Percentiles rank a stretch among this genome's conserved stretches.
Conservation (phyloP, 202 grass and related monocot species). For the Brachypodium distachyon region DNA sequence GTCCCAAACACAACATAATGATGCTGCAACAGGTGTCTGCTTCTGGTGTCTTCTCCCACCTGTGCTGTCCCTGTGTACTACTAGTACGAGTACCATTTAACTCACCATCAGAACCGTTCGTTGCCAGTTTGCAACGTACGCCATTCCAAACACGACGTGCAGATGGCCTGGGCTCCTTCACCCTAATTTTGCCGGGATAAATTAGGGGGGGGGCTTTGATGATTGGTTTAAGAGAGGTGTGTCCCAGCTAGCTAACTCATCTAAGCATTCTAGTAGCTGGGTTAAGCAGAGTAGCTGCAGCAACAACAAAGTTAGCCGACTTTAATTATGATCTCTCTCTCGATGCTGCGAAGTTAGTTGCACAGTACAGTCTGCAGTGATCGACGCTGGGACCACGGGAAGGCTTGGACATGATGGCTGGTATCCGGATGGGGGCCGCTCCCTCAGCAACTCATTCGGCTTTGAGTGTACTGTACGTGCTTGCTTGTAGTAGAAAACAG, state of each 20-base stretch:
- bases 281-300: too few species aligned
- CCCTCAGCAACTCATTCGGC: background rate
- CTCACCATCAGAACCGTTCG: background rate
- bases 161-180: too few species aligned
- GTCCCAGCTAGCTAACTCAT: conserved; percentile 12
- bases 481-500: background rate
- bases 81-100: too few species aligned
- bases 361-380: background rate
- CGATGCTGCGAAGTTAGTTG: conserved; percentile 1
- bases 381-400: conserved; percentile 1
- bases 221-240: background rate
- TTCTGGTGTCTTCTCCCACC: background rate
- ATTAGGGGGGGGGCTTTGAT: background rate
- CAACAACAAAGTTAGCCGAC: background rate
- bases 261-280: background rate
- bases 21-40: background rate
- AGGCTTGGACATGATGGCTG: background rate
- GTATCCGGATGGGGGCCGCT: conserved; percentile 9
- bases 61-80: background rate
- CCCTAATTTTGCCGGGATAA: background rate
- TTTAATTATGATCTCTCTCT: background rate
- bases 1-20: background rate
- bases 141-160: too few species aligned
- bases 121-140: background rate
- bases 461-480: background rate